Conservation (phyloP, 2,329 filamentous ascomycete genomes). For the Ophiocordyceps camponoti-leonardi region DNA sequence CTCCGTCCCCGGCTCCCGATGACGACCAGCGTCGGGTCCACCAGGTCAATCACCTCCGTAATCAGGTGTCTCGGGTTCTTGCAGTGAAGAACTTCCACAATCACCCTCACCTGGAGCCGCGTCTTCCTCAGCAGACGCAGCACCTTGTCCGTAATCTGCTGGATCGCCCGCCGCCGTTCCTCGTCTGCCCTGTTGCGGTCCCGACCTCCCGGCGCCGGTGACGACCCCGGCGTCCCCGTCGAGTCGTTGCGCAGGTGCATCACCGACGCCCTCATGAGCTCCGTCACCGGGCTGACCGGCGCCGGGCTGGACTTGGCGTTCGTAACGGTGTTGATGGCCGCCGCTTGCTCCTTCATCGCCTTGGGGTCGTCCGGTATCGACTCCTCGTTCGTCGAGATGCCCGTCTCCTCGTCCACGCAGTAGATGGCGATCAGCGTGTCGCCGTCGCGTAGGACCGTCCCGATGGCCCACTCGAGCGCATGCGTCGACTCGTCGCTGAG, state of each 20-base stretch:
- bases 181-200: constrained; percentile 49
- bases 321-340: constrained; percentile 49
- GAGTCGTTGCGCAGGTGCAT: constrained; percentile 13
- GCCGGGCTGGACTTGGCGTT: constrained; percentile 17
- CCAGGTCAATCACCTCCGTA: constrained; percentile 87
- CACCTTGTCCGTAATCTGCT: constrained; percentile 69
- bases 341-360: constrained; percentile 59
- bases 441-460: constrained; percentile 82
- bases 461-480: constrained; percentile 93
- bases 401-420: constrained; percentile 76
- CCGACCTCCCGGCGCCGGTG: constrained; percentile 28
- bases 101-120: constrained; percentile 75
- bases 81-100: constrained; percentile 94
- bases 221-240: constrained; percentile 19
- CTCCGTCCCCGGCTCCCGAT: constrained; percentile 82
- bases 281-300: constrained; percentile 15
- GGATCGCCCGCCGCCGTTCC: constrained; percentile 65
- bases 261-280: constrained; percentile 14
- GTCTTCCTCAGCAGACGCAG: constrained; percentile 82
- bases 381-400: constrained; percentile 29
- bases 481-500: constrained; percentile 88
- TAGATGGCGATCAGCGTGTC: constrained; percentile 90
- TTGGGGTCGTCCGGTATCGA: constrained; percentile 56
- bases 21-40: constrained; percentile 83
- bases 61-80: constrained; percentile 95